phyloP scores from a whole-genome alignment of 2,329 filamentous ascomycete genomes.

The Pseudocercospora vitis region DNA sequence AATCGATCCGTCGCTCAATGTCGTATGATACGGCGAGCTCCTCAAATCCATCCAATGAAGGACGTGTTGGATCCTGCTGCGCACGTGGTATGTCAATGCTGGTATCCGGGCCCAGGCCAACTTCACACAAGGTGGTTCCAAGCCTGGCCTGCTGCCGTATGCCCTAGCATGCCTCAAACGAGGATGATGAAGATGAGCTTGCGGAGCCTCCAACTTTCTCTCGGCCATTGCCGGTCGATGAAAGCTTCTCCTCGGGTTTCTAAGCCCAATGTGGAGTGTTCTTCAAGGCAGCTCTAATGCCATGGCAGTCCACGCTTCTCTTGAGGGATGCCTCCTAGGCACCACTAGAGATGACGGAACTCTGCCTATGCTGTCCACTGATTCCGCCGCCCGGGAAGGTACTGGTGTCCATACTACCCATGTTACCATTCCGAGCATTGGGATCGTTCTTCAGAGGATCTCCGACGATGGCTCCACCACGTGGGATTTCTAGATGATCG shows the following conservation, averaged over 20 bases:
- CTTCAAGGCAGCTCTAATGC: background rate
- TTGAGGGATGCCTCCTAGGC: slow-evolving; percentile 3
- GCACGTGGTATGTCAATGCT: background rate
- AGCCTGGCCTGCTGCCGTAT: background rate
- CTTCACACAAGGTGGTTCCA: background rate
- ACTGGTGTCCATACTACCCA: background rate
- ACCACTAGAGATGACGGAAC: slow-evolving; percentile 10
- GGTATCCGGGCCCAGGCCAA: too few species aligned
- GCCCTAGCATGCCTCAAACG: background rate
- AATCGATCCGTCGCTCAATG: background rate
- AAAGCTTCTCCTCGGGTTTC: background rate
- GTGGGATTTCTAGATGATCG: slow-evolving; percentile 46
- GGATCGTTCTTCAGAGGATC: background rate
- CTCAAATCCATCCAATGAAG: slow-evolving; percentile 3
- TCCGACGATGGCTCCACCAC: slow-evolving; percentile 32
- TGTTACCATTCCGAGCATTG: background rate
- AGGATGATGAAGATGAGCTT: too few species aligned
- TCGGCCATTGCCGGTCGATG: too few species aligned
- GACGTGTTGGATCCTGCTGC: slow-evolving; percentile 1
- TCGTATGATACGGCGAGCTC: slow-evolving; percentile 1
- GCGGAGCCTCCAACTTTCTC: too few species aligned
- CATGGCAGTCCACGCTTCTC: background rate
- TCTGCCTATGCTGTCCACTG: background rate
- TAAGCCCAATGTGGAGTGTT: background rate
- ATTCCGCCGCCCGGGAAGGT: background rate